Base-by-base conservation (phyloP, 306 rosid species). In the Trichosanthes cucumerina region DNA sequence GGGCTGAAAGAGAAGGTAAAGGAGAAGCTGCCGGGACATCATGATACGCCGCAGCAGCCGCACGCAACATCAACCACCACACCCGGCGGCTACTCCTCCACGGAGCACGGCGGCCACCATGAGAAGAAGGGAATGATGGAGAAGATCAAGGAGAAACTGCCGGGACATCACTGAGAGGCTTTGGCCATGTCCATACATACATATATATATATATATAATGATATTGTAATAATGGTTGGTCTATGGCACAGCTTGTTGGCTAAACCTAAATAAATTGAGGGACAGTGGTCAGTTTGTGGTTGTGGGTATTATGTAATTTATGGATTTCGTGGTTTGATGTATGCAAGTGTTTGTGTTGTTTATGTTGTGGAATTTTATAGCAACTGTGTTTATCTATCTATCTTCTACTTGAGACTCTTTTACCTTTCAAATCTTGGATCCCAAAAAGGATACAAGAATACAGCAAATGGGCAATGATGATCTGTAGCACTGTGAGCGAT, bases 61-160 rank as follows among this genome's bases (percentile, higher is more conserved):
- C 52, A 74, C 0, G 52, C 79, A 3, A 2, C 77, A 11, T 24
- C 84, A 3, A 71, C 86, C 39, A 83, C 86, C 2, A 50, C 87
- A 1, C 60, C 88, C 0, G 86, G 59, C 2, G 81, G 70, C 7
- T 41, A 77, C 38, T 31, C 33, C 2, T 5, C 54, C 1, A 50
- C 52, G 1, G 86, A 44, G 18, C 21, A n/a, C 21, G 60, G 18
- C 15, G 47, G 39, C 0, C 82, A 31, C 6, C 80, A 71, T 1
- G 80, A 85, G 60, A 86, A 84, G 78, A 84, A 82, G 54, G 89
- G 89, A 7, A 72, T 82, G 19, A 76, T 80, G 83, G 88, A 82
- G 15, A 82, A 80, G 82, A 80, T 88, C 86, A 88, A 82, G 72
- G 91, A 86, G 56, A 82, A 86, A 80, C 76, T 88, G 26, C 86